These are phyloP conservation scores for Lachancea meyersii DNA, from an alignment of 805 yeast genomes.

Conservation along the genomic window DNA sequence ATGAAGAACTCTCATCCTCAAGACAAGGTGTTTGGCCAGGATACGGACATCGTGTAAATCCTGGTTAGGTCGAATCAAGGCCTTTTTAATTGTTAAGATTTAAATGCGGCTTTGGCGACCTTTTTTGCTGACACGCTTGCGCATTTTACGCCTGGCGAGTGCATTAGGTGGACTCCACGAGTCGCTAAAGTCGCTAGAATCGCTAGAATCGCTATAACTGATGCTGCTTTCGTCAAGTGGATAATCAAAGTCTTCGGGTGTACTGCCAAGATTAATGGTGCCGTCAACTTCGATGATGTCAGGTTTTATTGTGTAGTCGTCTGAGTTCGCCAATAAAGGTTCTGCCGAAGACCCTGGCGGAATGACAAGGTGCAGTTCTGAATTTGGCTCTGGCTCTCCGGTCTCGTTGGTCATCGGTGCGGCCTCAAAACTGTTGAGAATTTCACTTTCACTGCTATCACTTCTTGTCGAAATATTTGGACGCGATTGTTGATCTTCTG, in stretches of 20 bases:
- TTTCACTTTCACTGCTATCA: no score
- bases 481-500: no score
- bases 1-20: neutral
- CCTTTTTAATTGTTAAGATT: neutral
- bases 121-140: conserved; percentile 1
- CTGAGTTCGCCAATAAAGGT: neutral
- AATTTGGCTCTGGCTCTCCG: neutral
- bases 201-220: neutral
- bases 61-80: no score
- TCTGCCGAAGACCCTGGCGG: neutral
- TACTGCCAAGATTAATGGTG: neutral
- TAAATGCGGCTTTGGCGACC: conserved; percentile 3
- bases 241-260: neutral
- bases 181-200: neutral
- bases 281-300: neutral
- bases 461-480: no score
- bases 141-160: conserved; percentile 4
- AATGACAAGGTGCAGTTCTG: neutral
- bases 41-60: no score
- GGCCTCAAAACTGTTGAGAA: no score
- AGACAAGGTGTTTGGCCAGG: no score
- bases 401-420: no score
- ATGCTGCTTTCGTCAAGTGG: neutral
- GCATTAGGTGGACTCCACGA: neutral
- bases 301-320: neutral